Evolutionary conservation across 176 grass and related monocot species (phyloP), one percentile per base, ranked within the genome.

Genomic region (Pharus latifolius): DNA sequence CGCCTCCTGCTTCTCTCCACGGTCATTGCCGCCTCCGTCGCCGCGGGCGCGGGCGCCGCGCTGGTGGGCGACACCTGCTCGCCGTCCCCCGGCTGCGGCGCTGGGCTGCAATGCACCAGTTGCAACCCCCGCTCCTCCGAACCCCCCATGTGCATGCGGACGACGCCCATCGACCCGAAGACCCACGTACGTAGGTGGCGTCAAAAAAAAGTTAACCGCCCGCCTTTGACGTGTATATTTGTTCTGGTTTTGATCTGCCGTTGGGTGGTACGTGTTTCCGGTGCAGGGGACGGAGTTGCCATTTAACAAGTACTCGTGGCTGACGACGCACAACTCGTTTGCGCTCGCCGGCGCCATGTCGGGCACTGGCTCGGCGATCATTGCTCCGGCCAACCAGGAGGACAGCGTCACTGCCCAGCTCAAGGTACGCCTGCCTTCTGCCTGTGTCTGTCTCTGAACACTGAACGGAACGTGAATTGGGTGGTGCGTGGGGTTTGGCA

Each of bases 261-360:
- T 50, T 47, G 23, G 14, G 4, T 38, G 9, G 35, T 38, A 9
- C 8, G 35, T 5, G 7, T 23, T 16, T 19, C 15, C 11, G 17
- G 28, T 10, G 15, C 67, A 92, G 83, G 76, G 79, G 2, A 80
- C 74, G 3, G 67, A 16, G 0, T 49, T 98, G 6, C 56, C 87
- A 7, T 98, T 98, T 75, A 93, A 98, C 63, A 54, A 14, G 35
- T 98, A 93, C 84, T 64, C 86, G 26, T 98, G 95, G 95, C 87
- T 98, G 40, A 93, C 95, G 19, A 98, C 95, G 29, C 95, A 98
- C 78, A 98, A 98, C 84, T 98, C 95, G 1, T 98, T 63, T 78
- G 95, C 95, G n/a, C 18, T 90, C 0, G 35, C 14, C 2, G 87
- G 78, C 35, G 67, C 72, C 24, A n/a, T 0, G 38, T 83, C 89